A percentile compares a stretch with the other conserved stretches of the same genome.
These are phyloP conservation scores for Trypanosoma brucei DNA, from an alignment of 208 protist genomes.

Conservation along the genomic window DNA sequence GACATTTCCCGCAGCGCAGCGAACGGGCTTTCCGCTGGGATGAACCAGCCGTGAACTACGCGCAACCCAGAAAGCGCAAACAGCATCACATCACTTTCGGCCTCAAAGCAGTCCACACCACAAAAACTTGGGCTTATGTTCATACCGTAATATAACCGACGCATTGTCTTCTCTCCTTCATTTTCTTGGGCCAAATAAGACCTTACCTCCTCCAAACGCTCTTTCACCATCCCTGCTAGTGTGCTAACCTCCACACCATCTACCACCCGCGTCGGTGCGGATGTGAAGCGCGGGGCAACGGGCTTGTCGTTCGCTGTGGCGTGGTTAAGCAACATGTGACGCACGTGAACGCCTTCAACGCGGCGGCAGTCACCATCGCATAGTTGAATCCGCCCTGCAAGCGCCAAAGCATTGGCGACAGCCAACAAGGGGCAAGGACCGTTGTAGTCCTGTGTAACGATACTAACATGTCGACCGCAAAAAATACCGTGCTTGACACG, in stretches of 20 bases:
- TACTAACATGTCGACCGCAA: constrained; percentile 16
- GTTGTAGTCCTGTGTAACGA: constrained; percentile 33
- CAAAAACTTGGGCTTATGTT: constrained; percentile 47
- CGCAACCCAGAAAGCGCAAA: constrained; percentile 39
- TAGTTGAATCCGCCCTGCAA: constrained; percentile 20
- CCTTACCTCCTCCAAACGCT: constrained; percentile 4
- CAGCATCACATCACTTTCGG: constrained; percentile 29
- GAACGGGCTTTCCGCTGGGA: constrained; percentile 20
- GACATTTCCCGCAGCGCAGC: constrained; percentile 32
- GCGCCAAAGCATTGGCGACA: constrained; percentile 33
- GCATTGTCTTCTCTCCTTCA: constrained; percentile 15
- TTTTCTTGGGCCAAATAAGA: constrained; percentile 5
- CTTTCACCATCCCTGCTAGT: constrained; percentile 14
- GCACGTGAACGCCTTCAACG: constrained; percentile 18
- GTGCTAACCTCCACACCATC: constrained; percentile 14
- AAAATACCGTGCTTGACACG: constrained; percentile 29
- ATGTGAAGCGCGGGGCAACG: constrained; percentile 8
- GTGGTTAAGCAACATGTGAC: constrained; percentile 12
- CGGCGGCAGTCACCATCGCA: constrained; percentile 6
- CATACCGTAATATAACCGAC: constrained; percentile 35
- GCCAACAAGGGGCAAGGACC: constrained; percentile 45
- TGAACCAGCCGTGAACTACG: constrained; percentile 46
- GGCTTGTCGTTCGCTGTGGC: constrained; percentile 6
- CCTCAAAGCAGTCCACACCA: constrained; percentile 31
- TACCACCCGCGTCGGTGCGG: constrained; percentile 14